Percentiles rank a stretch among this genome's conserved stretches.
Conservation (phyloP, 169 alveolate genomes). For the Cryptosporidium meleagridis region DNA sequence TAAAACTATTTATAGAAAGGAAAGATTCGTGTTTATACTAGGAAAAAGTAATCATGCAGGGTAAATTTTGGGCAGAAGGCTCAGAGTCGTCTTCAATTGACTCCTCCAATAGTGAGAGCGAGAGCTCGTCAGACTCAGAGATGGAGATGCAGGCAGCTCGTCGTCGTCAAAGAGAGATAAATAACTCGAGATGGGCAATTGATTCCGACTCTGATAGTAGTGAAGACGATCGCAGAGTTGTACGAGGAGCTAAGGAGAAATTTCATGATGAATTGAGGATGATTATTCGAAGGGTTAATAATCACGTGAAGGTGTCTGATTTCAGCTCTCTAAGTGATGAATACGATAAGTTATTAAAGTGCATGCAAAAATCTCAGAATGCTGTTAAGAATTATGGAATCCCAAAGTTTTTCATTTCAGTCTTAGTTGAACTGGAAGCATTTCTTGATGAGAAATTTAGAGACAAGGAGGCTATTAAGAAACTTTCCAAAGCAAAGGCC, state of each 20-base stretch:
- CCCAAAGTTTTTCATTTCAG: conserved; percentile 80
- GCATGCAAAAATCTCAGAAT: conserved; percentile 80
- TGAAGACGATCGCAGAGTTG: conserved; percentile 87
- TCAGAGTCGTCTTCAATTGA: conserved; percentile 80
- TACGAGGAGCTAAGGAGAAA: conserved; percentile 86
- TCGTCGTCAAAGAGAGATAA: conserved; percentile 70
- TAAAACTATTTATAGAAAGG: background rate
- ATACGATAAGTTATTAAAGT: conserved; percentile 82
- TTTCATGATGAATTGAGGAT: conserved; percentile 82
- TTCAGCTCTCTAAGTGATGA: conserved; percentile 83
- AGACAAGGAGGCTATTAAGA: conserved; percentile 82
- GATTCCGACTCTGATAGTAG: conserved; percentile 79
- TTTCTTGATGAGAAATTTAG: conserved; percentile 83
- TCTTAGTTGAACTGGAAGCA: conserved; percentile 80
- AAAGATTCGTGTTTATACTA: background rate
- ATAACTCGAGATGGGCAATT: conserved; percentile 78
- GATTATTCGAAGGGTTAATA: conserved; percentile 80
- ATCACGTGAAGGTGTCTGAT: conserved; percentile 82
- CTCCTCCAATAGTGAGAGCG: conserved; percentile 71
- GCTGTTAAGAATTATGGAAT: conserved; percentile 78
- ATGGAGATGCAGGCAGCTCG: conserved; percentile 47
- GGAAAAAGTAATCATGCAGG: conserved; percentile 78
- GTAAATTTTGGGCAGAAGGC: conserved; percentile 90
- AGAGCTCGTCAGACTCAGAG: conserved; percentile 55
- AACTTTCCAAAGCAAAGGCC: conserved; percentile 84